Conservation (phyloP, 2,329 filamentous ascomycete species). For the Aureobasidium sp. region DNA sequence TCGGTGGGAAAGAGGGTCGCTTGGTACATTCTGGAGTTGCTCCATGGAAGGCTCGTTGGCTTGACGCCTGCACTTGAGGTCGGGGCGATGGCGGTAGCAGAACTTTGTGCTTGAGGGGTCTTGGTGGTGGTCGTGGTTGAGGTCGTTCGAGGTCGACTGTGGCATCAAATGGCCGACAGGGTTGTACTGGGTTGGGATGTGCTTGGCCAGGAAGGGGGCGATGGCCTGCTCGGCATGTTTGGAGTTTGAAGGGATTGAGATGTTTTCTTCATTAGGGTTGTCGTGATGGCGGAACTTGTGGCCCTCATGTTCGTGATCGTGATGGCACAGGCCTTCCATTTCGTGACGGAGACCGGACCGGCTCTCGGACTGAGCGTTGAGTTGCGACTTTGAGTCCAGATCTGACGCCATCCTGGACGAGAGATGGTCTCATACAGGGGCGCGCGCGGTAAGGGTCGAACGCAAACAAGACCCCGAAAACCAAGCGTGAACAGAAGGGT, state of each 20-base stretch:
- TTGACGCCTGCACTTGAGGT: constrained; percentile 85
- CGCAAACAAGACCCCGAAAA: background rate
- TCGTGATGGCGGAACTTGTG: constrained; percentile 18
- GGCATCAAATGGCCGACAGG: constrained; percentile 51
- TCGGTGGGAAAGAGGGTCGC: background rate
- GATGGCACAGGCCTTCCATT: constrained; percentile 25
- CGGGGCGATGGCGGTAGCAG: constrained; percentile 91
- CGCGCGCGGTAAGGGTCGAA: background rate
- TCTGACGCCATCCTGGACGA: constrained; percentile 13
- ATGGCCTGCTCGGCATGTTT: constrained; percentile 71
- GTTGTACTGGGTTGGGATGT: constrained; percentile 84
- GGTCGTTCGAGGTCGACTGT: constrained; percentile 22
- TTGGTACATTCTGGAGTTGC: constrained; percentile 69
- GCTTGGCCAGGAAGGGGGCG: constrained; percentile 80
- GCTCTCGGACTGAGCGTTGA: background rate
- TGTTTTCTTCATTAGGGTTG: constrained; percentile 25
- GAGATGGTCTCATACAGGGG: background rate
- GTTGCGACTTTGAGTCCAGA: background rate
- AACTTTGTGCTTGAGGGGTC: constrained; percentile 58
- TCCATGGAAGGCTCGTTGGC: constrained; percentile 97
- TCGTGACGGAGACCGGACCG: constrained; percentile 8
- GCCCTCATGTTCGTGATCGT: constrained; percentile 30
- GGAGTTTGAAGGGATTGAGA: constrained; percentile 39
- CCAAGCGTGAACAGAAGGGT: background rate
- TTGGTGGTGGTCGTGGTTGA: constrained; percentile 20